Evolutionary conservation across 306 rosid genomes (phyloP), one percentile per base, ranked within the genome.

Genomic region (Quercus dentata): DNA sequence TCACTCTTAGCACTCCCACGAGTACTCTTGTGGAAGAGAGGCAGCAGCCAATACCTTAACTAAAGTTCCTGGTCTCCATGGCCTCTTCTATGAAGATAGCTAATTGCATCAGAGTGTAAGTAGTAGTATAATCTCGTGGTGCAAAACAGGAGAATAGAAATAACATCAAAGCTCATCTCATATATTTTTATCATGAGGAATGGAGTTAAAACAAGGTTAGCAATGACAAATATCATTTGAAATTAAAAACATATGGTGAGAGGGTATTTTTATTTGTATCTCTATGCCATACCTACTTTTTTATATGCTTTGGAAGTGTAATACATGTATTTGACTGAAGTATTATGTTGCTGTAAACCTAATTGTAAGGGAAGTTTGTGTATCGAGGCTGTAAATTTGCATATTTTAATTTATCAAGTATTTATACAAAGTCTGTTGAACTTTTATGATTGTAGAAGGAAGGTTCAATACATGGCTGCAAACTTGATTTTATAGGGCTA

Each of bases 1-100:
- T 85, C 56, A 73, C 80, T 33, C 82, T 79, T 13, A 28, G 54
- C 25, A 20, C 77, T 59, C 30, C 74, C 15, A 19, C 20, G 4
- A 68, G 51, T 5, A 33, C 52, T 33, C 72, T 35, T 9, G 46
- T 65, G 71, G 52, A 68, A 68, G 54, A 68, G 28, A 35, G 17
- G 31, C 65, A 6, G 31, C 65, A 23, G 21, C 27, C 14, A 3
- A 23, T 4, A 1, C 65, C 31, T 11, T 10, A 23, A 25, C 13
- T 12, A 7, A 57, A 58, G 27, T 3, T 58, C 27, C 27, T 58
- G 30, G 14, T 58, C 27, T 58, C 30, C 30, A 58, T 58, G 15
- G 17, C 54, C 54, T 49, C 64, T 9, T 58, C 67, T 21, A 61
- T 12, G 18, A 49, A 49, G 54, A 49, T 49, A 49, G 54, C 5